Evolutionary conservation across 805 yeast genomes (phyloP), one percentile per base, ranked within the genome.

Genomic region (Ogataea dorogensis): DNA sequence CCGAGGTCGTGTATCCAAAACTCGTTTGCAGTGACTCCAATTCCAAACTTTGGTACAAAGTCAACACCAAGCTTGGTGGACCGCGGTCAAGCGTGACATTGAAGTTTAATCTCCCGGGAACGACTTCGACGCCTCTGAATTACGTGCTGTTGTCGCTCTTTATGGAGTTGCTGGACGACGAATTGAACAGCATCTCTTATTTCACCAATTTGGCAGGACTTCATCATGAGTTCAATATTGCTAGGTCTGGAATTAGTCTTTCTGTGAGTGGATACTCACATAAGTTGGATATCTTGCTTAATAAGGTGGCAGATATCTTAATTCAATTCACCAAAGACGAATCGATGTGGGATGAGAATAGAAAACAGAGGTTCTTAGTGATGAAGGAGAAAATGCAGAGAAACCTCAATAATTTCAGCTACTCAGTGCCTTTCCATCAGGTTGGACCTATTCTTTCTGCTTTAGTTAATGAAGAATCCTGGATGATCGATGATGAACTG

Each of bases 171-270:
- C 60, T 91, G 15, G 83, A 77, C 34, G 96, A 89, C 53, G 77
- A 75, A 22, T 66, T 93, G 45, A 78, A 77, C 49, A 89, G 87
- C 51, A 63, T 79, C 35, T 77, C 86, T 7, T 91, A 91, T 52
- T 83, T 85, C 53, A 97, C 98, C 1, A 73, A 77, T 7, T 69
- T 88, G 37, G 96, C 93, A 2, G 93, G 93, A 0, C 70, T 87
- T 39, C 64, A 70, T 33, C 78, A 79, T 40, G 61, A 70, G 2
- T 68, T 89, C 25, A 60, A 69, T 19, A 65, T 74, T 40, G 75
- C 81, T 37, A 72, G 81, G 44, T 87, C 81, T 47, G 95, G 96
- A 0, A 52, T 89, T 25, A 72, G 74, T 24, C 54, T 91, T 28
- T 75, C 75, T 31, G 67, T 87, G 15, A 67, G 71, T 24, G 98